A percentile compares a stretch with the other conserved stretches of the same genome.
These are phyloP conservation scores for Akanthomyces lecanii DNA, from an alignment of 2,329 filamentous ascomycete species.

Conservation along the genomic window DNA sequence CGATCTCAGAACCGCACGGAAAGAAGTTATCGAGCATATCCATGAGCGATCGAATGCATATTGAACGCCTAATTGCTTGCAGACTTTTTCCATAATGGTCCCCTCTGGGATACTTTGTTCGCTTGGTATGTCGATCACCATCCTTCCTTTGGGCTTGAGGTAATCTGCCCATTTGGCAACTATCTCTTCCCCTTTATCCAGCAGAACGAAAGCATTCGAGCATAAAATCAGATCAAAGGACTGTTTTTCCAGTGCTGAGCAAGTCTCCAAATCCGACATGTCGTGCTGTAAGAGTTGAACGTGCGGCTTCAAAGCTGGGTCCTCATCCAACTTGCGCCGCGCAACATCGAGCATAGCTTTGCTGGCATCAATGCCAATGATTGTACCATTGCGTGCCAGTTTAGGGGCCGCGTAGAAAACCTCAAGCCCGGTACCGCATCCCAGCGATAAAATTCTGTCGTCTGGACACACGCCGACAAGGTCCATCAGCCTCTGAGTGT, in stretches of 20 bases:
- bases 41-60: slow-evolving; percentile 19
- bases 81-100: slow-evolving; percentile 26
- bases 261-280: slow-evolving; percentile 24
- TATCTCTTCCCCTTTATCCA: not conserved
- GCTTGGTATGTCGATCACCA: slow-evolving; percentile 33
- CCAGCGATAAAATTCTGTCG: slow-evolving; percentile 29
- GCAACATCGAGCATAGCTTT: slow-evolving; percentile 30
- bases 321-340: slow-evolving; percentile 21
- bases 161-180: slow-evolving; percentile 28
- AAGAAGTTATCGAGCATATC: slow-evolving; percentile 10
- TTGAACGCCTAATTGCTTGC: slow-evolving; percentile 22
- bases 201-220: not conserved
- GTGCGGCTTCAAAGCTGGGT: slow-evolving; percentile 19
- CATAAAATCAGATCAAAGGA: slow-evolving; percentile 22
- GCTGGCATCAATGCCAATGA: slow-evolving; percentile 31
- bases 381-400: slow-evolving; percentile 25
- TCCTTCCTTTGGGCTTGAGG: slow-evolving; percentile 25
- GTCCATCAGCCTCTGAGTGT: slow-evolving; percentile 29
- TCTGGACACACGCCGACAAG: slow-evolving; percentile 24
- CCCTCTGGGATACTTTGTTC: slow-evolving; percentile 27
- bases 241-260: slow-evolving; percentile 21
- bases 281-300: slow-evolving; percentile 27
- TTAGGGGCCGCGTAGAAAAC: slow-evolving; percentile 26
- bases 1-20: slow-evolving; percentile 25
- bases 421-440: slow-evolving; percentile 34